A percentile compares a stretch with the other conserved stretches of the same genome.
Evolutionary conservation across 106 monocot genomes (phyloP).

Genomic region (Cymbidium sinense): DNA sequence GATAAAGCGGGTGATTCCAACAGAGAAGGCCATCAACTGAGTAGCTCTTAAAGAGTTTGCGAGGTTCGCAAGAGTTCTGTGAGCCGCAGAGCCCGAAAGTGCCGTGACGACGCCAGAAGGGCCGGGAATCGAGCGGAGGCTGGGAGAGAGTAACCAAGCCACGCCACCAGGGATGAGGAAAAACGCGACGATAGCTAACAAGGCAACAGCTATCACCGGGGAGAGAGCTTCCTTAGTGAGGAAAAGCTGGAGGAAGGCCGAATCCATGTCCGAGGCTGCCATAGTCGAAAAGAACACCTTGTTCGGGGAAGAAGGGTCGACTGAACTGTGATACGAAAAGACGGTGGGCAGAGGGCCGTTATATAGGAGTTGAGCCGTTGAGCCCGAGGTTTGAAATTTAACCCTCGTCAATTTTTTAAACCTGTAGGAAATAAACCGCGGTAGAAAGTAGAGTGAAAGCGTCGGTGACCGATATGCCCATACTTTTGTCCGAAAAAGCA

Average conservation of each 20-base stretch:
- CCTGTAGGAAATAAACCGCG: too few species aligned
- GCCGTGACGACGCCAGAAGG: constrained; percentile 15
- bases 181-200: neutral
- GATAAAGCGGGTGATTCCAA: constrained; percentile 37
- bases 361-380: neutral
- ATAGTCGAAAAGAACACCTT: neutral
- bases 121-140: constrained; percentile 11
- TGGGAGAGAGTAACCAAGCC: constrained; percentile 19
- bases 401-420: neutral
- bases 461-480: neutral
- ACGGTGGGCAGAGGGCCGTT: neutral
- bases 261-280: neutral
- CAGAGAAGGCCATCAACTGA: constrained; percentile 40
- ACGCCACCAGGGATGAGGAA: constrained; percentile 23
- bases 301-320: neutral
- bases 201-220: neutral
- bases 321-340: neutral
- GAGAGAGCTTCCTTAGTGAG: neutral
- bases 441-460: too few species aligned
- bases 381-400: neutral
- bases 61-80: constrained; percentile 14
- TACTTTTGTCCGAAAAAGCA: neutral
- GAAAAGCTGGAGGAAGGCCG: neutral
- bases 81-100: constrained; percentile 16
- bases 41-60: constrained; percentile 3